phyloP scores from a whole-genome alignment of 129 eudicot species.

The Mikania micrantha region DNA sequence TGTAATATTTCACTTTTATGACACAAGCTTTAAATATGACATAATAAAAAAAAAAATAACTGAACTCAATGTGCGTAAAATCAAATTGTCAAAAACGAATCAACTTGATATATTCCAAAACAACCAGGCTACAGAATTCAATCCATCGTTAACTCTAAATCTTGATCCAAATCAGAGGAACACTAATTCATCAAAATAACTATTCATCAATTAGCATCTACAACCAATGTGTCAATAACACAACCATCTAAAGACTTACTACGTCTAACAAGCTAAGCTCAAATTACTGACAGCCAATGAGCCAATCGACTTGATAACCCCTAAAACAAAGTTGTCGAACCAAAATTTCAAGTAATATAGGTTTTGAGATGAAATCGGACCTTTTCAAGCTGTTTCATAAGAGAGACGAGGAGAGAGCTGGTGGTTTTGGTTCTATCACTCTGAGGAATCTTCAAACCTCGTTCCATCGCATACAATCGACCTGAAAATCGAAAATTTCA shows the following conservation, averaged over 20 bases:
- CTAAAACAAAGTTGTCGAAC: background rate
- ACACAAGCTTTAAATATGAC: no score
- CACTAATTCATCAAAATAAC: background rate
- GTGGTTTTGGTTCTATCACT: slow-evolving; percentile 81
- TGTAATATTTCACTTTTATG: no score
- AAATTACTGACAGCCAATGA: background rate
- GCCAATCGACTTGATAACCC: background rate
- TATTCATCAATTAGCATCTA: background rate
- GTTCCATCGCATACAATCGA: slow-evolving; percentile 96
- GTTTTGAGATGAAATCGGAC: slow-evolving; percentile 20
- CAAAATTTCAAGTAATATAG: background rate
- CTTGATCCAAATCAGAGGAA: background rate
- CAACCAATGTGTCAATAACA: background rate
- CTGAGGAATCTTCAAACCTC: slow-evolving; percentile 85
- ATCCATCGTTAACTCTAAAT: background rate
- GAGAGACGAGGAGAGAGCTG: slow-evolving; percentile 63
- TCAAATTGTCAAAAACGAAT: no score
- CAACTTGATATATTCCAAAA: background rate
- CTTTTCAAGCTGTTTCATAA: slow-evolving; percentile 95
- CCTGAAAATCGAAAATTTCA: slow-evolving; percentile 24
- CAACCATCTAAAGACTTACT: background rate
- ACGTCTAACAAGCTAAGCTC: slow-evolving; percentile 6
- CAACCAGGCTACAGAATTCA: background rate
- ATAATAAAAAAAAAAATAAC: no score
- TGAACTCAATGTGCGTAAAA: no score